Evolutionary conservation across 306 rosid species (phyloP).

Genomic region (Acacia acuminata): DNA sequence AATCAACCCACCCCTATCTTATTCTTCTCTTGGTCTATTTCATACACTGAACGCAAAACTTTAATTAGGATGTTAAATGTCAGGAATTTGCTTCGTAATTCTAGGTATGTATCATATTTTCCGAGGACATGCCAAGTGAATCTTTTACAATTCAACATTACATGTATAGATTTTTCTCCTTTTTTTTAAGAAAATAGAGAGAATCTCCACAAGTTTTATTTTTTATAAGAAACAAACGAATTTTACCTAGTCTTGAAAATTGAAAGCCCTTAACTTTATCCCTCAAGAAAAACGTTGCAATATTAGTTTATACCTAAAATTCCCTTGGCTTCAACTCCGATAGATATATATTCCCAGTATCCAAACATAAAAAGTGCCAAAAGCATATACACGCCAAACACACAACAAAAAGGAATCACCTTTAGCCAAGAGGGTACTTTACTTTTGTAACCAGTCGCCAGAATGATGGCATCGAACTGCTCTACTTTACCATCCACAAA

Average conservation of each 20-base stretch:
- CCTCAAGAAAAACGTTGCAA: not conserved
- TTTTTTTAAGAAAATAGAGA: not conserved
- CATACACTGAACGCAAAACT: not conserved
- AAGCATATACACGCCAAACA: not conserved
- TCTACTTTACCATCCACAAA: constrained; percentile 75
- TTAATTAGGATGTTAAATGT: not conserved
- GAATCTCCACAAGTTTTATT: not conserved
- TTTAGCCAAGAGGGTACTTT: constrained; percentile 84
- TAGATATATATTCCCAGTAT: not conserved
- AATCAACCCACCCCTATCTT: not conserved
- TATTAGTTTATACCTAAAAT: not conserved
- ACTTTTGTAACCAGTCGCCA: constrained; percentile 86
- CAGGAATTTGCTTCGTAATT: not conserved
- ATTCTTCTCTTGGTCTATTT: not conserved
- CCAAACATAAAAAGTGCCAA: not conserved
- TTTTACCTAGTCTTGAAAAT: not conserved
- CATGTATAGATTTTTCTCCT: not conserved
- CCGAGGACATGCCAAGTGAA: not conserved
- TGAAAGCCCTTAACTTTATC: not conserved
- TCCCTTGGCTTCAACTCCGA: not conserved
- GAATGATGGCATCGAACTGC: constrained; percentile 69
- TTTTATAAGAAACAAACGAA: not conserved
- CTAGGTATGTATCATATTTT: not conserved
- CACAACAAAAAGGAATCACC: constrained; percentile 37
- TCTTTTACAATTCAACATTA: not conserved